Percentiles rank a stretch among this genome's conserved stretches.
phyloP scores from a whole-genome alignment of 805 yeast species.

The Myxozyma neotropica region DNA sequence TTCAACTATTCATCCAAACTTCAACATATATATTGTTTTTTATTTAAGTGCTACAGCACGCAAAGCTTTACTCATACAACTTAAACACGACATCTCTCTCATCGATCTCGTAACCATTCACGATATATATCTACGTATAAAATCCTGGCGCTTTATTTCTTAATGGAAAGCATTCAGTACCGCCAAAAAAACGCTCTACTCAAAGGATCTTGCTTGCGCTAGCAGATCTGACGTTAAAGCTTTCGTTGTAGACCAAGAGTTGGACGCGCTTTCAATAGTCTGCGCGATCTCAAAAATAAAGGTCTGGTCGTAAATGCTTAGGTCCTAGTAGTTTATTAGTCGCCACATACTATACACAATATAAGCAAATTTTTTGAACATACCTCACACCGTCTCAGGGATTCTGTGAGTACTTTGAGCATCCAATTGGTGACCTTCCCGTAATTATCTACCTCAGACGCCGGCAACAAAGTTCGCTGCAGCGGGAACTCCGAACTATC shows the following conservation, averaged over 20 bases:
- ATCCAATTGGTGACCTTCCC: conserved; percentile 21
- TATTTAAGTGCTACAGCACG: no score
- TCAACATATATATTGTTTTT: no score
- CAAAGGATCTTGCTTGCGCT: conserved; percentile 1
- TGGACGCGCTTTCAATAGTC: conserved; percentile 12
- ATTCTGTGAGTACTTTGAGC: conserved; percentile 6
- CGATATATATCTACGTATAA: no score
- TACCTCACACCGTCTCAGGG: conserved; percentile 14
- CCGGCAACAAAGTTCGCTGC: conserved; percentile 7
- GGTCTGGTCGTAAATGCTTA: conserved; percentile 4
- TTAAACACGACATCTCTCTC: no score
- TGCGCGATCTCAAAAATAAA: conserved; percentile 22
- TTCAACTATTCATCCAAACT: no score
- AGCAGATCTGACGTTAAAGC: conserved; percentile 1
- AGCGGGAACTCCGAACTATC: conserved; percentile 15
- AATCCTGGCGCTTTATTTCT: no score
- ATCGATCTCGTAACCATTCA: no score
- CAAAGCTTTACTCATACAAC: no score
- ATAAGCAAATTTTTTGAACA: background rate
- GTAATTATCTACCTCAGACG: conserved; percentile 15
- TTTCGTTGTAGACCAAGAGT: conserved; percentile 15
- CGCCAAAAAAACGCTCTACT: background rate
- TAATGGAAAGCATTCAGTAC: no score
- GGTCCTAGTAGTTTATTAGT: conserved; percentile 2
- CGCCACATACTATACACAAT: background rate